These are phyloP conservation scores for Aspergillus biplanus DNA, from an alignment of 495 filamentous ascomycete species.

Conservation along the genomic window DNA sequence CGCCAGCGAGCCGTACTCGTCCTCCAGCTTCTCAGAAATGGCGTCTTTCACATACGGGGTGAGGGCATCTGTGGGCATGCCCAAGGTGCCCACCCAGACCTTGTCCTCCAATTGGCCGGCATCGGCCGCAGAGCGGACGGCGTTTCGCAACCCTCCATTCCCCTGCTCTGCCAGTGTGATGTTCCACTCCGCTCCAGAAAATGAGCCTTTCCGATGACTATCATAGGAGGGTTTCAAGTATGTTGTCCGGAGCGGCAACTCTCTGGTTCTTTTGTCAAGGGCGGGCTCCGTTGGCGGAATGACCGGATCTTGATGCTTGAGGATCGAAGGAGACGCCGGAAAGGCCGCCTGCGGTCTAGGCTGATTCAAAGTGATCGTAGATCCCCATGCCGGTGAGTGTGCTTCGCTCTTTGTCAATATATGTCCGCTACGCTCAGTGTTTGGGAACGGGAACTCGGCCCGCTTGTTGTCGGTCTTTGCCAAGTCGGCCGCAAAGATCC, in stretches of 20 bases:
- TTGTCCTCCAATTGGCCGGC: slow-evolving; percentile 66
- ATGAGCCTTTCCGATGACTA: slow-evolving; percentile 56
- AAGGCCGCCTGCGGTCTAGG: slow-evolving; percentile 70
- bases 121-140: slow-evolving; percentile 73
- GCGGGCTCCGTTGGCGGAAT: slow-evolving; percentile 32
- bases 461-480: slow-evolving; percentile 36
- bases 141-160: slow-evolving; percentile 88
- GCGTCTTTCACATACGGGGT: slow-evolving; percentile 70
- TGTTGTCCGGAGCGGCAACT: slow-evolving; percentile 20
- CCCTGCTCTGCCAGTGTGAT: slow-evolving; percentile 84
- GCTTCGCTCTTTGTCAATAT: slow-evolving; percentile 46
- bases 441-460: slow-evolving; percentile 42
- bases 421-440: slow-evolving; percentile 20
- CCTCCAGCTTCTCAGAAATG: slow-evolving; percentile 76
- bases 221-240: slow-evolving; percentile 13
- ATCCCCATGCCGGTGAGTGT: slow-evolving; percentile 65
- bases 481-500: slow-evolving; percentile 56
- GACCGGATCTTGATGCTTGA: slow-evolving; percentile 63
- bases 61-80: slow-evolving; percentile 87
- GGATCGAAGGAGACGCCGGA: slow-evolving; percentile 71
- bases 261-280: slow-evolving; percentile 29
- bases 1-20: slow-evolving; percentile 76
- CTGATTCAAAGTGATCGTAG: slow-evolving; percentile 65
- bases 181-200: slow-evolving; percentile 74
- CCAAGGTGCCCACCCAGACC: slow-evolving; percentile 87